Base-by-base conservation (phyloP, 371 early-diverging fungal species). In the Mucor saturninus region DNA sequence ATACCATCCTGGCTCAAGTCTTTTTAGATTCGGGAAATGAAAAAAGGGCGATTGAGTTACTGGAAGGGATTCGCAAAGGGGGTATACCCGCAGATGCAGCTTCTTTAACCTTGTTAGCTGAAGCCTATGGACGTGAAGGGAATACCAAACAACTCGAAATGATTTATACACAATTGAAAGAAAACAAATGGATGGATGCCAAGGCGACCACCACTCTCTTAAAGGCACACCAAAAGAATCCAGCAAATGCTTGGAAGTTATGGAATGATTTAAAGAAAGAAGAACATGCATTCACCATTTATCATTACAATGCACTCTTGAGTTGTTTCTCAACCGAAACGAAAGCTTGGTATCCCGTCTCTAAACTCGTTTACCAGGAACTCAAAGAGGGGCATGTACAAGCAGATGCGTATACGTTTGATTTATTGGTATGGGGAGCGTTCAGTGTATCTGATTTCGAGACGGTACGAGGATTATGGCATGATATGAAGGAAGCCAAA, bases 1-100 rank as follows among this genome's bases (percentile, higher is more conserved):
- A 77, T 52, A 80, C 77, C 14, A 72, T 74, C 30, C 63, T 77
- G 28, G 77, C 77, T 6, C 63, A 65, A 28, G 72, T 74, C 54
- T 74, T 77, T 60, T 53, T 66, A 45, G 46, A 64, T 15, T 73
- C 73, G 3, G 74, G 64, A 6, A 62, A 69, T 13, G 59, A 61
- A 28, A 53, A 58, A 13, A 55, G 61, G 14, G 74, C 77, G 0
- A 74, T 74, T 42, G 60, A 71, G 9, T 40, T 72, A 8, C 39
- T 74, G 2, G 67, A 67, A 37, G 67, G 68, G 5, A 31, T 70
- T 3, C 35, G 56, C 9, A 67, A 64, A 28, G 26, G 49, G 2
- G 64, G 71, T 13, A 67, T 63, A 6, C 8, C 51, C 29, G 61
- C 42, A 50, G 80, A 80, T 55, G 50, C 61, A 28, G 59, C 61